Percentiles rank a stretch among this genome's conserved stretches.
Conservation (phyloP, 257 asterid genomes). For the Lycium ferocissimum region DNA sequence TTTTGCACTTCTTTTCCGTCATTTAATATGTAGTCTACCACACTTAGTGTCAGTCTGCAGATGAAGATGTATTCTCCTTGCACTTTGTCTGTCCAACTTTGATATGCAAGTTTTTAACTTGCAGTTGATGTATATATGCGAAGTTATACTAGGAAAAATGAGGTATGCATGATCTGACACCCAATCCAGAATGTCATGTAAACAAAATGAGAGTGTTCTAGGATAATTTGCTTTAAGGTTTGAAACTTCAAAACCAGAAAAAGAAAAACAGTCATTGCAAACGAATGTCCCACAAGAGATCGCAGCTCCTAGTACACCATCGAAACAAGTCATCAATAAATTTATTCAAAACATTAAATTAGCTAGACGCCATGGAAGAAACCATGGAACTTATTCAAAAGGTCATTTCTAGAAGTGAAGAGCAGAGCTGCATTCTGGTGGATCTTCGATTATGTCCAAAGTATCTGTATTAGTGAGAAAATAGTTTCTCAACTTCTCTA, state of each 20-base stretch:
- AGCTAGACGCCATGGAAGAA: not conserved
- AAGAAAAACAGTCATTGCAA: not conserved
- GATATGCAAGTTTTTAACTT: not conserved
- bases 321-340: not conserved
- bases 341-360: not conserved
- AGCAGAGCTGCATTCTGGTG: not conserved
- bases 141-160: not conserved
- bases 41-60: too few species aligned
- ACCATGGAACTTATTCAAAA: slow-evolving; percentile 10
- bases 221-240: not conserved
- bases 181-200: not conserved
- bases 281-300: not conserved
- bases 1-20: too few species aligned
- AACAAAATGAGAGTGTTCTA: too few species aligned
- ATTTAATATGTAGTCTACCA: too few species aligned
- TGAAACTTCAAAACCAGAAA: not conserved
- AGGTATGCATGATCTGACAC: not conserved
- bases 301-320: not conserved
- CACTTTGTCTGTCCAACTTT: not conserved
- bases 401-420: not conserved
- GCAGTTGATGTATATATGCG: not conserved
- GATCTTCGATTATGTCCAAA: not conserved
- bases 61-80: not conserved
- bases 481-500: slow-evolving; percentile 2
- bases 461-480: not conserved